Percentiles rank a stretch among this genome's conserved stretches.
phyloP scores from a whole-genome alignment of 1,284 basidiomycete species.

The Thecaphora frezii region DNA sequence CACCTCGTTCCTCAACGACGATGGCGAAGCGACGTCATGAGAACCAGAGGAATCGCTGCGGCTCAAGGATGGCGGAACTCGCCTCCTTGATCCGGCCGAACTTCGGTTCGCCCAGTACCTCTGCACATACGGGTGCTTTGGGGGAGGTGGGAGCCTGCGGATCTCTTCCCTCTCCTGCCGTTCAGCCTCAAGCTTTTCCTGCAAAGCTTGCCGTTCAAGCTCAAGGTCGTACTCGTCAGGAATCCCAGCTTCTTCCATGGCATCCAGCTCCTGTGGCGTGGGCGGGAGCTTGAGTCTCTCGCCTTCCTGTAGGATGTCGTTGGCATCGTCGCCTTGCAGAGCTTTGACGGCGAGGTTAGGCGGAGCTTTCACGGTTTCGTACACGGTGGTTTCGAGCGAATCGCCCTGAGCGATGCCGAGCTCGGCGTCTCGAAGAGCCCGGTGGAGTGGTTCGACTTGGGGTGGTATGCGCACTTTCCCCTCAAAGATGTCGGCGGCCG shows the following conservation, averaged over 20 bases:
- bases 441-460: slow-evolving; percentile 60
- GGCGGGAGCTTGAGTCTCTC: slow-evolving; percentile 52
- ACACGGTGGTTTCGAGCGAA: slow-evolving; percentile 48
- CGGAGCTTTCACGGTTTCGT: slow-evolving; percentile 28
- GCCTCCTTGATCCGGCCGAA: not conserved
- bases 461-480: slow-evolving; percentile 59
- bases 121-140: slow-evolving; percentile 28
- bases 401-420: slow-evolving; percentile 63
- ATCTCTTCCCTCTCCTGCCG: slow-evolving; percentile 31
- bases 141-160: slow-evolving; percentile 37
- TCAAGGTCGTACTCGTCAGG: slow-evolving; percentile 53
- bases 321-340: slow-evolving; percentile 21
- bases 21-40: not conserved
- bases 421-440: slow-evolving; percentile 64
- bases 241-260: slow-evolving; percentile 52
- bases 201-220: slow-evolving; percentile 25
- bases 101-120: slow-evolving; percentile 5
- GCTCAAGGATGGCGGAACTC: not conserved
- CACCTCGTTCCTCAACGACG: not conserved
- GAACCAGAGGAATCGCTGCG: not conserved
- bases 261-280: slow-evolving; percentile 53
- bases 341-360: slow-evolving; percentile 19
- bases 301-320: slow-evolving; percentile 45
- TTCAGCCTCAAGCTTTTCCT: slow-evolving; percentile 11
- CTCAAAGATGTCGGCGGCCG: slow-evolving; percentile 46